Base-by-base conservation (phyloP, 2,329 filamentous ascomycete genomes). In the Phialophora macrospora region DNA sequence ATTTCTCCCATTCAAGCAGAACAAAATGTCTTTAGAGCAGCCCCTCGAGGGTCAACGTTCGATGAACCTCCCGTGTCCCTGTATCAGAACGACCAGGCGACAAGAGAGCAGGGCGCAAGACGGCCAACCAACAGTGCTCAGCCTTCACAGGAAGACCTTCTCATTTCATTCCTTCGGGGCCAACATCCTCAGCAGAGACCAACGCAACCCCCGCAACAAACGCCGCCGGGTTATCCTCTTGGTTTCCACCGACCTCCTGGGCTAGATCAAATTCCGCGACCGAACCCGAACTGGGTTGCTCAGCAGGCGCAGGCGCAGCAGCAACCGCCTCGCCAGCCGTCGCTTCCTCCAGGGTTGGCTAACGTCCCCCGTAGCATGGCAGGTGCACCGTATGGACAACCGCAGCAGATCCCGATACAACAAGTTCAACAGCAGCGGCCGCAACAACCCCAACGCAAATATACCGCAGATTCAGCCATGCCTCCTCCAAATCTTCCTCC, bases 51-150 rank as follows among this genome's bases (percentile, higher is more conserved):
- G 11, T 68, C 66, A 14, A 70, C 80, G 66, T 72, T 81, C 49
- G 78, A 81, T 61, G 80, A 82, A 77, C 80, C 69, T 75, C 80
- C 55, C 76, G 77, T 64, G 76, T 79, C 74, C 75, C 77, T 64
- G 72, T 79, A 70, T 73, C 77, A 24, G 76, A 80, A 55, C 32
- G 71, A 57, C 69, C 61, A 24, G 52, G 49, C 51, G 30, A 54
- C 57, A 60, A 66, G 69, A 65, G 38, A 73, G 68, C 66, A 76
- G 74, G 12, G 77, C 77, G 32, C 72, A 38, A 75, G 78, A 59
- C 73, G 78, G 65, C 72, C 75, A 41, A 73, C 75, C 14, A 78
- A 79, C 60, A 78, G 76, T 4, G 75, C 75, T 7, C 76, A 76
- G 2, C 73, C 77, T 70, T 22, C 52, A 75, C 75, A 22, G 77